Evolutionary conservation across 805 yeast species (phyloP).

Genomic region (Cyberlindnera japonica): DNA sequence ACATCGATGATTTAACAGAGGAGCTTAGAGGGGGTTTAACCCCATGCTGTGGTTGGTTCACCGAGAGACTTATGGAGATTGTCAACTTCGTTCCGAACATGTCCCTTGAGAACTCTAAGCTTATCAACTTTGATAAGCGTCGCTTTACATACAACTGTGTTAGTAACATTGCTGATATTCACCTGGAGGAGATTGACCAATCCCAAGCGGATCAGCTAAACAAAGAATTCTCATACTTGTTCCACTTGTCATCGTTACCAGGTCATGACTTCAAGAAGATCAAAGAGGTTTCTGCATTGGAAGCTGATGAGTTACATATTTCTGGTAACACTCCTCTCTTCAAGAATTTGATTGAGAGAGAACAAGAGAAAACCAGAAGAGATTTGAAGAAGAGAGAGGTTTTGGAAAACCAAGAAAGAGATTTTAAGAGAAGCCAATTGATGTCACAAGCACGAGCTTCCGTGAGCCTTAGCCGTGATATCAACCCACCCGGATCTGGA

Average conservation of each 20-base stretch:
- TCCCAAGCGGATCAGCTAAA: conserved; percentile 30
- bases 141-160: conserved; percentile 63
- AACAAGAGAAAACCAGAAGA: conserved; percentile 48
- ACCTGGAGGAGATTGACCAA: conserved; percentile 26
- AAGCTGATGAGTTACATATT: conserved; percentile 36
- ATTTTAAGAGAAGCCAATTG: conserved; percentile 30
- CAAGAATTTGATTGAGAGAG: conserved; percentile 41
- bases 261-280: conserved; percentile 35
- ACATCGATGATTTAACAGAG: conserved; percentile 30
- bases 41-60: conserved; percentile 91
- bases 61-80: conserved; percentile 73
- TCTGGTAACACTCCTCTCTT: conserved; percentile 41
- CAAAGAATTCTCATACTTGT: conserved; percentile 49
- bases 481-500: conserved; percentile 2
- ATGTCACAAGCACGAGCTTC: conserved; percentile 30
- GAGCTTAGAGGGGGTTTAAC: conserved; percentile 45
- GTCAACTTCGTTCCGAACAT: conserved; percentile 77
- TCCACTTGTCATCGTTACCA: conserved; percentile 33
- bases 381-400: conserved; percentile 46
- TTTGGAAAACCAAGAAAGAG: conserved; percentile 35
- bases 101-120: conserved; percentile 56
- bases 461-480: conserved; percentile 11
- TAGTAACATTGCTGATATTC: conserved; percentile 47
- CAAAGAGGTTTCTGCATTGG: conserved; percentile 42
- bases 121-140: conserved; percentile 84